Percentiles rank a stretch among this genome's conserved stretches.
phyloP scores from a whole-genome alignment of 805 yeast genomes.

The Candida vartiovaarae region DNA sequence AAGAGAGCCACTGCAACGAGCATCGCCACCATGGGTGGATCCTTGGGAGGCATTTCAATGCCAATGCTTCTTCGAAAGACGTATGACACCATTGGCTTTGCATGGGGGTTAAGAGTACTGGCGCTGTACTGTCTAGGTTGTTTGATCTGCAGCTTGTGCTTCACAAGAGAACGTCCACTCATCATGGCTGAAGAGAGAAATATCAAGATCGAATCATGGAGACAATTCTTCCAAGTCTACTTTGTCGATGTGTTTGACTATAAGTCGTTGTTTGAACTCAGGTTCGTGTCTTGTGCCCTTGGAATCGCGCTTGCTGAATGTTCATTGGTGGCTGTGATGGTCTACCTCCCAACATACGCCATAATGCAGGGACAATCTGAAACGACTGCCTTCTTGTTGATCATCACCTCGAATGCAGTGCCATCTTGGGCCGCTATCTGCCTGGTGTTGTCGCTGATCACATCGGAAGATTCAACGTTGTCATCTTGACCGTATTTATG shows the following conservation, averaged over 20 bases:
- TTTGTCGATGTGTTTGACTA: constrained; percentile 24
- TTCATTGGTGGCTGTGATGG: constrained; percentile 36
- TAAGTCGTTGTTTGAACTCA: constrained; percentile 35
- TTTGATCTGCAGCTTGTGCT: constrained; percentile 18
- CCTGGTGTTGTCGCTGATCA: constrained; percentile 38
- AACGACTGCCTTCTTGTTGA: constrained; percentile 35
- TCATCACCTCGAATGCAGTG: constrained; percentile 37
- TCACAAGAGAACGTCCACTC: constrained; percentile 27
- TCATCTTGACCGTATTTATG: constrained; percentile 31
- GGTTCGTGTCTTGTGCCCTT: constrained; percentile 36
- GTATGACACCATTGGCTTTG: constrained; percentile 38
- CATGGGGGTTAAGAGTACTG: constrained; percentile 45
- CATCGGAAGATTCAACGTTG: constrained; percentile 48
- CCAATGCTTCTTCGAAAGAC: constrained; percentile 39
- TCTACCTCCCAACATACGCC: constrained; percentile 48
- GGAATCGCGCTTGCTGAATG: constrained; percentile 42
- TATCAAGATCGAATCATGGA: constrained; percentile 6
- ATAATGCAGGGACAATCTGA: constrained; percentile 34
- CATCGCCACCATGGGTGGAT: constrained; percentile 42
- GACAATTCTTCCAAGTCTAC: constrained; percentile 12
- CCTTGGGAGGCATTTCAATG: constrained; percentile 43
- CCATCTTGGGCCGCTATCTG: constrained; percentile 36
- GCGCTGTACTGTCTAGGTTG: constrained; percentile 33
- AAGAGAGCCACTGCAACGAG: constrained; percentile 40
- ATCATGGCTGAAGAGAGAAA: constrained; percentile 13